Percentiles rank a stretch among this genome's conserved stretches.
Conservation (phyloP, 2,329 filamentous ascomycete genomes). For the Colletotrichum cordylinicola region DNA sequence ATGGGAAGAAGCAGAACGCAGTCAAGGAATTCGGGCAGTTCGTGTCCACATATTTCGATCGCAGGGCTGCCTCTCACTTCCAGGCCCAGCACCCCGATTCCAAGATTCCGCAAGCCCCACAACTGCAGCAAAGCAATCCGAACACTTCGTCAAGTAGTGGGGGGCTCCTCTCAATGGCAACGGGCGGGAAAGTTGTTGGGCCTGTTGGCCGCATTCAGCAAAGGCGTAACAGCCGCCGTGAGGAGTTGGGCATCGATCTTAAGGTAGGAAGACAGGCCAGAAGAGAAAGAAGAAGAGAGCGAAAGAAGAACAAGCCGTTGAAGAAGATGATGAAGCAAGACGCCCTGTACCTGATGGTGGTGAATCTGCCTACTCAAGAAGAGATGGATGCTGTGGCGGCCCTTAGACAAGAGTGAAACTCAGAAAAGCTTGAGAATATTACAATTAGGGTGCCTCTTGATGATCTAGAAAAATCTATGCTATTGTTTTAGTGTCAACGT, state of each 20-base stretch:
- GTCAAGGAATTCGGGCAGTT: neutral
- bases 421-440: neutral
- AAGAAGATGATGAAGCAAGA: neutral
- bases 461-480: neutral
- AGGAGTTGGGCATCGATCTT: neutral
- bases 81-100: neutral
- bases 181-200: neutral
- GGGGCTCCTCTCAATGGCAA: neutral
- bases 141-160: neutral
- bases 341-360: neutral
- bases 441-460: neutral
- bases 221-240: neutral
- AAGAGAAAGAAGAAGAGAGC: neutral
- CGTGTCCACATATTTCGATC: neutral
- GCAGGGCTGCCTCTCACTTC: neutral
- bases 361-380: neutral
- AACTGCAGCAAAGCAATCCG: neutral
- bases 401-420: neutral
- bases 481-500: neutral
- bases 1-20: neutral
- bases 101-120: neutral
- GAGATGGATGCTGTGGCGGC: neutral
- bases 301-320: neutral
- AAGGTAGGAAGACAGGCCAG: neutral
- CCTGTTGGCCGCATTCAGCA: neutral